Percentiles rank a stretch among this genome's conserved stretches.
Conservation (phyloP, 1,284 basidiomycete genomes). For the Apiotrichum gracile region DNA sequence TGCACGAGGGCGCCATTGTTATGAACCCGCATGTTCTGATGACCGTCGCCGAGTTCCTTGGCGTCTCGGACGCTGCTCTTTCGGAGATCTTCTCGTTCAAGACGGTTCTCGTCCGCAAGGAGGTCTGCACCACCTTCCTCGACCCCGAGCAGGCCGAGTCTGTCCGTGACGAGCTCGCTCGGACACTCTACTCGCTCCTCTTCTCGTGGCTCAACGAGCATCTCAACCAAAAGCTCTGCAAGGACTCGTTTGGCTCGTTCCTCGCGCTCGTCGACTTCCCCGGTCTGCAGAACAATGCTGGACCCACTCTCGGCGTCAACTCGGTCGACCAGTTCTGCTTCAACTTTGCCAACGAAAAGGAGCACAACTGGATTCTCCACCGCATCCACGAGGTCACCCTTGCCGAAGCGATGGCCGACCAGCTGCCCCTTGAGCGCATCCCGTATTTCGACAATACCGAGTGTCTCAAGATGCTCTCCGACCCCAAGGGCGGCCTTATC, state of each 20-base stretch:
- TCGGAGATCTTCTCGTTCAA: constrained; percentile 86
- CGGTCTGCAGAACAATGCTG: constrained; percentile 80
- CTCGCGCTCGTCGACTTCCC: constrained; percentile 94
- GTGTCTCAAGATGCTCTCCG: constrained; percentile 77
- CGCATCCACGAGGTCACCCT: constrained; percentile 64
- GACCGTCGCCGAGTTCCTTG: constrained; percentile 84
- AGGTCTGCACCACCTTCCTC: constrained; percentile 91
- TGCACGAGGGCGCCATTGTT: constrained; percentile 82
- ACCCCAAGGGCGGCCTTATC: constrained; percentile 82
- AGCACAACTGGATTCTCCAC: constrained; percentile 78
- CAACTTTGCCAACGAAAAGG: constrained; percentile 89
- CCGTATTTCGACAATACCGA: constrained; percentile 90
- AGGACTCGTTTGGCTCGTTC: constrained; percentile 83
- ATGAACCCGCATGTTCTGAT: constrained; percentile 71
- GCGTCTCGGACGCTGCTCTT: constrained; percentile 66
- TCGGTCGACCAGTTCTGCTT: constrained; percentile 93
- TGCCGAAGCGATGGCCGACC: constrained; percentile 77
- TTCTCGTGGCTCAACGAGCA: constrained; percentile 97
- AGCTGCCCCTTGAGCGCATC: constrained; percentile 57
- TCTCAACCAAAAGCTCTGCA: constrained; percentile 88
- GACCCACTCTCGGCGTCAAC: constrained; percentile 61
- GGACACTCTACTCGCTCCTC: constrained; percentile 85
- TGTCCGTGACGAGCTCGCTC: constrained; percentile 88
- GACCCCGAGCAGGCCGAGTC: constrained; percentile 87
- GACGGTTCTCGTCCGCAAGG: constrained; percentile 86